These are phyloP conservation scores for Luvunga scandens DNA, from an alignment of 345 rosid genomes.

Conservation along the genomic window DNA sequence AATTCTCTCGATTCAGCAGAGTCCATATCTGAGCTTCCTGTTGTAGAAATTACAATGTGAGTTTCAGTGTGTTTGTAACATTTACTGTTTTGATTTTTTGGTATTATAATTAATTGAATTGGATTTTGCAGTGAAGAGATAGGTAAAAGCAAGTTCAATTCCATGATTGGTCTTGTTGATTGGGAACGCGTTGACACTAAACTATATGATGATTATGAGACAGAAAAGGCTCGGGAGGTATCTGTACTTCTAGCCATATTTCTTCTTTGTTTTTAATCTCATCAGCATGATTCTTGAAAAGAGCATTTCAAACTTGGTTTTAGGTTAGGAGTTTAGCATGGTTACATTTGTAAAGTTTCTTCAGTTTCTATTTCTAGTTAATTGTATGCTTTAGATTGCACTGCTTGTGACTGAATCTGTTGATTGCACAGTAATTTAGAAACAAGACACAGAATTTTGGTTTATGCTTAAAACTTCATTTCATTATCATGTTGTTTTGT, in stretches of 20 bases:
- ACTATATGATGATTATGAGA: constrained; percentile 89
- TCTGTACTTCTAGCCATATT: constrained; percentile 13
- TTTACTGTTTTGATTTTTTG: not conserved
- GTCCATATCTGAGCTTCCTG: constrained; percentile 90
- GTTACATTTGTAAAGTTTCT: not conserved
- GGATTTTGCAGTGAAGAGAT: constrained; percentile 78
- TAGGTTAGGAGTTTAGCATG: not conserved
- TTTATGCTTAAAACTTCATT: not conserved
- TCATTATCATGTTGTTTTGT: constrained; percentile 8
- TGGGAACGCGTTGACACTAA: constrained; percentile 78
- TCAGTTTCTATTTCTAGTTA: not conserved
- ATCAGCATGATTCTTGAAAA: not conserved
- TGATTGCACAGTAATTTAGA: not conserved
- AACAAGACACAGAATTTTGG: not conserved
- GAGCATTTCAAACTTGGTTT: not conserved
- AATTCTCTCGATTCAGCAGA: constrained; percentile 94
- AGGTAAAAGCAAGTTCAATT: constrained; percentile 74
- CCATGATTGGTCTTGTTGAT: constrained; percentile 93
- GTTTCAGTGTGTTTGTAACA: constrained; percentile 12
- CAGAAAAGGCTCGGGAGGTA: constrained; percentile 92
- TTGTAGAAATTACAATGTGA: constrained; percentile 80
- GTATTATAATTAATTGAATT: constrained; percentile 1
- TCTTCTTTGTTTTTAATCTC: constrained; percentile 16
- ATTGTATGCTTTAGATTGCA: not conserved
- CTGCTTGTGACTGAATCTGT: not conserved